A percentile compares a stretch with the other conserved stretches of the same genome.
Evolutionary conservation across 2,329 filamentous ascomycete species (phyloP).

Genomic region (Biscogniauxia sp.): DNA sequence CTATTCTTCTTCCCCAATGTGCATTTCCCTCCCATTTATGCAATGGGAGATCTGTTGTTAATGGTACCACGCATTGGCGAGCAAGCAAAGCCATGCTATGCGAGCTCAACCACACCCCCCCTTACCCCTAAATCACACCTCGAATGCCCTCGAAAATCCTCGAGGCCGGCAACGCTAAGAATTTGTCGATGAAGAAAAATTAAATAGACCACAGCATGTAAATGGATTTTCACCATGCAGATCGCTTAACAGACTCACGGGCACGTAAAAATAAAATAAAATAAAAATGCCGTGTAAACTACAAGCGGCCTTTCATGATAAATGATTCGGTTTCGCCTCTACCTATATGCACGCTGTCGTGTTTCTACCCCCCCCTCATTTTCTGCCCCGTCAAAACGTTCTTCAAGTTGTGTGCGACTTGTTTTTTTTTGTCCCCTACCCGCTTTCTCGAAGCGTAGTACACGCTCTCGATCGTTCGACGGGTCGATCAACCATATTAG

Average conservation of each 20-base stretch:
- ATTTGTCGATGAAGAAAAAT: not conserved
- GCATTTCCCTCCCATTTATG: not conserved
- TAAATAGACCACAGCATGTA: not conserved
- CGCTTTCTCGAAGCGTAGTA: not conserved
- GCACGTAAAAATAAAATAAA: not conserved
- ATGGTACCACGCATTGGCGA: not conserved
- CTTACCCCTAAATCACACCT: not conserved
- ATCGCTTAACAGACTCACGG: not conserved
- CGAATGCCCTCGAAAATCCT: too few relatives aligned
- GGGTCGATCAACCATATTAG: not conserved
- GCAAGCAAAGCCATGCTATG: not conserved
- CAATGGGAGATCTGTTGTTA: not conserved
- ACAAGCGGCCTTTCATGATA: not conserved
- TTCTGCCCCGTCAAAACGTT: not conserved
- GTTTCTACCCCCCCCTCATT: constrained; percentile 1
- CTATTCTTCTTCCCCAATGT: not conserved
- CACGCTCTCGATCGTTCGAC: not conserved
- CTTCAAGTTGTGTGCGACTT: not conserved
- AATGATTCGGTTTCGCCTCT: constrained; percentile 1
- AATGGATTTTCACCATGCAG: not conserved
- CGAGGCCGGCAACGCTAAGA: not conserved
- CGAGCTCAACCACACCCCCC: not conserved
- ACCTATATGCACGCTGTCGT: not conserved
- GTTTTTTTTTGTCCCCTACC: not conserved
- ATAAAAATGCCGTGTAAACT: constrained; percentile 1